Conservation (phyloP, 768 basidiomycete genomes). For the Coprinellus micaceus region DNA sequence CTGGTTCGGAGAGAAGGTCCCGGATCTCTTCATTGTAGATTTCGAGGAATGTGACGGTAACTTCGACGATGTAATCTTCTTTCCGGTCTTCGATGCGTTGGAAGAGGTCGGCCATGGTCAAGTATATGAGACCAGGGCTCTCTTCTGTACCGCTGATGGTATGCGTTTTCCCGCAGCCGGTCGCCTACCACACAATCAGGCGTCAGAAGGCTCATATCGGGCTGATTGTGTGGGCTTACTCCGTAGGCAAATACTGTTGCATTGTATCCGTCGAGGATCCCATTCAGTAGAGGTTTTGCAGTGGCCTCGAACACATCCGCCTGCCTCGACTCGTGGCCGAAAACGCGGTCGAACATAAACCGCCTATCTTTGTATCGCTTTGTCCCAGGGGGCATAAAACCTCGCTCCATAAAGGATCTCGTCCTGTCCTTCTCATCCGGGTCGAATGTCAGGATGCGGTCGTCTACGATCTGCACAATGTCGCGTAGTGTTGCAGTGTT, state of each 20-base stretch:
- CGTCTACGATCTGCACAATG: conserved; percentile 87
- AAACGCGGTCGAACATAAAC: conserved; percentile 96
- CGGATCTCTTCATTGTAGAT: conserved; percentile 99
- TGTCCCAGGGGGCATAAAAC: conserved; percentile 80
- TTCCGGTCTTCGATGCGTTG: conserved; percentile 83
- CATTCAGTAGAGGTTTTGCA: conserved; percentile 77
- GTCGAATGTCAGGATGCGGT: conserved; percentile 94
- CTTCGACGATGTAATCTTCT: conserved; percentile 82
- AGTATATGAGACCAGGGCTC: conserved; percentile 92
- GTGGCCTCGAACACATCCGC: conserved; percentile 86
- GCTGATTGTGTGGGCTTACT: conserved; percentile 45
- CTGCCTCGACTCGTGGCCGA: conserved; percentile 76
- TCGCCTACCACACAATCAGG: conserved; percentile 59
- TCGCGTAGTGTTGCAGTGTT: conserved; percentile 62
- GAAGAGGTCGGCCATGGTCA: conserved; percentile 97
- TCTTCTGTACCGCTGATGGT: conserved; percentile 90
- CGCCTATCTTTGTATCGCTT: conserved; percentile 95
- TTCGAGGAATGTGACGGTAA: conserved; percentile 93
- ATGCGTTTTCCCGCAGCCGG: conserved; percentile 99
- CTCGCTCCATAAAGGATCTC: conserved; percentile 76
- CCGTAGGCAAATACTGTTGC: conserved; percentile 99
- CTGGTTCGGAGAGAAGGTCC: conserved; percentile 82
- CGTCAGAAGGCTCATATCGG: not conserved
- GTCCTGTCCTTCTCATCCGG: conserved; percentile 86
- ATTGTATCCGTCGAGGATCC: conserved; percentile 91